Base-by-base conservation (phyloP, 805 yeast genomes). In the Hanseniaspora hatyaiensis region DNA sequence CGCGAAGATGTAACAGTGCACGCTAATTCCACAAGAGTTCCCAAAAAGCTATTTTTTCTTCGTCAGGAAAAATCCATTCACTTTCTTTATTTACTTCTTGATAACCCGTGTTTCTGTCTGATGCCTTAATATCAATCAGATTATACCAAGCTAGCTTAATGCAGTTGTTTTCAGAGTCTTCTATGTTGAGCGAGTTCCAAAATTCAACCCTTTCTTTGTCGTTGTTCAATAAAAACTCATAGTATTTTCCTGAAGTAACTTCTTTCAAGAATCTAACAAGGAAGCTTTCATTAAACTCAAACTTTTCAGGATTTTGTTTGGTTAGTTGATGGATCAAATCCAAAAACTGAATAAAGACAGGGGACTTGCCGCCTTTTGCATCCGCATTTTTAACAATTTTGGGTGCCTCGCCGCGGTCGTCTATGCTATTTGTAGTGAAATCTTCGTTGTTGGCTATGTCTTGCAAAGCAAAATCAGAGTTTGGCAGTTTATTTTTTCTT, bases 181-280 rank as follows among this genome's bases (percentile, higher is more conserved):
- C 6, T 82, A 11, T 70, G 66, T 2, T 62, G 55, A 6, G 56
- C 59, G 1, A 76, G 62, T 9, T 69, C 60, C 23, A 68, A 63
- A 34, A 40, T 29, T 64, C 65, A 6, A 65, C 56, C 47, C 78
- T 65, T 51, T 85, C 94, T 42, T 63, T 61, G 58, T 92, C 96
- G 38, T 74, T 72, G 57, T 92, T 81, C 54, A 75, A 78, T 46
- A 92, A 61, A 56, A 92, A 92, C 1, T 95, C 78, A 3, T 97
- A 97, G 63, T 87, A 92, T 61, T 92, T 97, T 56, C 97, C 87
- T 1, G 96, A 84, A 58, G 87, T 85, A 41, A 82, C 66, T 61
- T 92, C 97, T 59, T 92, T 92, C 18, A 86, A 71, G 49, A 92
- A 66, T 43, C 97, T 66, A 54, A 95, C 74, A 53, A 92, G 61